Percentiles rank a stretch among this genome's conserved stretches.
These are phyloP conservation scores for Fraxinus latifolia DNA, from an alignment of 305 asterid species.

Conservation along the genomic window DNA sequence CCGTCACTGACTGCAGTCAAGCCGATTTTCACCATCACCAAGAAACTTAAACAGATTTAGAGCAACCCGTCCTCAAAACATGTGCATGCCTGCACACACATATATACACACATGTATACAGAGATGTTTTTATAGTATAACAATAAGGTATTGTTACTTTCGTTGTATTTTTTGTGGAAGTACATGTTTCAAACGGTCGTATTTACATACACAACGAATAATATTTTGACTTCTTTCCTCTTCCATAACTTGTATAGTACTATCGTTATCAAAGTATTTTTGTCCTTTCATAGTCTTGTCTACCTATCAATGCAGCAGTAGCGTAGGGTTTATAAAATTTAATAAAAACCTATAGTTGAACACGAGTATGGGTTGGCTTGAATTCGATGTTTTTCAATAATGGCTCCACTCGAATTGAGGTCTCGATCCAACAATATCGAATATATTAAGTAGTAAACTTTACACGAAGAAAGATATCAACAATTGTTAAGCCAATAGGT, in stretches of 20 bases:
- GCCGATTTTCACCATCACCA: too few species aligned
- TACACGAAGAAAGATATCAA: background rate
- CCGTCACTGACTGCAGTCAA: too few species aligned
- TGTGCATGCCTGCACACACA: too few species aligned
- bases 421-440: background rate
- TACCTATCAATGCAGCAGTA: background rate
- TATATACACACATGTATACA: too few species aligned
- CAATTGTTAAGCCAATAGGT: background rate
- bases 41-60: too few species aligned
- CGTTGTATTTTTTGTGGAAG: background rate
- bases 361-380: background rate
- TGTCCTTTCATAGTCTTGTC: background rate
- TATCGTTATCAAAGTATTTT: too few species aligned
- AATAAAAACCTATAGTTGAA: background rate
- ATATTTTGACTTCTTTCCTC: background rate
- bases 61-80: too few species aligned
- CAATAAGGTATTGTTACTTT: too few species aligned
- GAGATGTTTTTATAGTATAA: too few species aligned
- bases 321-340: background rate
- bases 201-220: background rate
- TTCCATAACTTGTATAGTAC: background rate
- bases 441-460: background rate
- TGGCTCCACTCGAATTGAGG: background rate
- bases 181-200: background rate
- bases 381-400: background rate